A percentile compares a stretch with the other conserved stretches of the same genome.
Conservation (phyloP, 2,329 filamentous ascomycete genomes). For the Onygenales sp. region DNA sequence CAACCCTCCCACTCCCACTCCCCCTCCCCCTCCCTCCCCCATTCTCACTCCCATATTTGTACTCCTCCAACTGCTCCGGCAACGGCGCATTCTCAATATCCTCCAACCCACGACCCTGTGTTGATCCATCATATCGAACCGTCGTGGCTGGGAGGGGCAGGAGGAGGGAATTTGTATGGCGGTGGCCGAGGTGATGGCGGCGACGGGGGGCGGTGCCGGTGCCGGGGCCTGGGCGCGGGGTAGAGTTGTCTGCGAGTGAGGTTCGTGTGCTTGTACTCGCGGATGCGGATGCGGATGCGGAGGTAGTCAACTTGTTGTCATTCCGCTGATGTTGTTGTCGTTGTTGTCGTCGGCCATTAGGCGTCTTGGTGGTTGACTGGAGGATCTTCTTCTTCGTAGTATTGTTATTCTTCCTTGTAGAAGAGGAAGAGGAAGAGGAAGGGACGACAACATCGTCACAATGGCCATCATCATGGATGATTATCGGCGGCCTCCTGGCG, state of each 20-base stretch:
- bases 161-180: not conserved
- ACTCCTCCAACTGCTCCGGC: not conserved
- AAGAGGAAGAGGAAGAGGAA: too few relatives aligned
- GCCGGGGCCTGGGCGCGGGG: not conserved
- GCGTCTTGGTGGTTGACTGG: too few relatives aligned
- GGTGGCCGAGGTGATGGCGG: not conserved
- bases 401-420: too few relatives aligned
- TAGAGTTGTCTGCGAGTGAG: not conserved
- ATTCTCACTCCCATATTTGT: not conserved
- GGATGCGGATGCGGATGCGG: too few relatives aligned
- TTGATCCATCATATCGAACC: not conserved
- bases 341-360: too few relatives aligned
- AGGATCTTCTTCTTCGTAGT: too few relatives aligned
- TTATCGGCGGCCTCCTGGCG: too few relatives aligned
- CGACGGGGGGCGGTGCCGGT: not conserved
- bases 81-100: slow-evolving; percentile 1
- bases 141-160: not conserved
- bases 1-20: not conserved
- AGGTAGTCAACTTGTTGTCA: too few relatives aligned
- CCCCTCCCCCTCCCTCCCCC: not conserved
- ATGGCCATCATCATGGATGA: too few relatives aligned
- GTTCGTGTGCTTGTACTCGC: too few relatives aligned
- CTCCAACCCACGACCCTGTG: not conserved
- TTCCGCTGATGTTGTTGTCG: too few relatives aligned
- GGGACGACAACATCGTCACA: too few relatives aligned